Conservation (phyloP, 2,329 filamentous ascomycete genomes). For the Beauveria sp. region DNA sequence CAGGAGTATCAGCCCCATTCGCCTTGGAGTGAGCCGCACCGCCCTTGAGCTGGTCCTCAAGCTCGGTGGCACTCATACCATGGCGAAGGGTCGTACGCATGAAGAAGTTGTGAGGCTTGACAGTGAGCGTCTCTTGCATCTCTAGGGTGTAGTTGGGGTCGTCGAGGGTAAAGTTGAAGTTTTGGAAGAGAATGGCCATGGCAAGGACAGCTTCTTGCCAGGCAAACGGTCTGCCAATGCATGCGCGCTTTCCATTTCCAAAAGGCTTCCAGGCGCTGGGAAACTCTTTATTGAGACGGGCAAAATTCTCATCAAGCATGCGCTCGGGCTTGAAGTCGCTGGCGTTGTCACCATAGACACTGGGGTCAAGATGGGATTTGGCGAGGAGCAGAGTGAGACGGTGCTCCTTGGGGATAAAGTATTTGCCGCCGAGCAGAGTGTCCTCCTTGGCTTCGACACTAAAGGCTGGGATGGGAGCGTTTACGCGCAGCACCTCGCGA, state of each 20-base stretch:
- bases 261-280: constrained; percentile 65
- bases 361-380: constrained; percentile 53
- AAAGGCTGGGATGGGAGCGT: constrained; percentile 53
- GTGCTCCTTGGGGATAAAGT: constrained; percentile 47
- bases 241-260: constrained; percentile 62
- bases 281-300: constrained; percentile 51
- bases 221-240: constrained; percentile 66
- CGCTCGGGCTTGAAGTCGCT: constrained; percentile 61
- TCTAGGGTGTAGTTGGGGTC: constrained; percentile 53
- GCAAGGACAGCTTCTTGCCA: constrained; percentile 64
- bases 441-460: constrained; percentile 46
- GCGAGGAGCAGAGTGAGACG: constrained; percentile 41
- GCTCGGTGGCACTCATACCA: constrained; percentile 34
- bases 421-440: constrained; percentile 52
- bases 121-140: constrained; percentile 49
- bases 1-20: constrained; percentile 8
- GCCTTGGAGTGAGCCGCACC: constrained; percentile 13
- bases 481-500: constrained; percentile 57
- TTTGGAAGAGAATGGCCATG: constrained; percentile 59
- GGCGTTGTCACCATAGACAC: constrained; percentile 58
- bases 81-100: constrained; percentile 52
- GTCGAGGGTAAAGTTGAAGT: constrained; percentile 58
- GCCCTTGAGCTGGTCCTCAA: constrained; percentile 38
- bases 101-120: constrained; percentile 57
- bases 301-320: constrained; percentile 63